These are phyloP conservation scores for Beta macrorhiza DNA, from an alignment of 179 eudicot species.

Conservation along the genomic window DNA sequence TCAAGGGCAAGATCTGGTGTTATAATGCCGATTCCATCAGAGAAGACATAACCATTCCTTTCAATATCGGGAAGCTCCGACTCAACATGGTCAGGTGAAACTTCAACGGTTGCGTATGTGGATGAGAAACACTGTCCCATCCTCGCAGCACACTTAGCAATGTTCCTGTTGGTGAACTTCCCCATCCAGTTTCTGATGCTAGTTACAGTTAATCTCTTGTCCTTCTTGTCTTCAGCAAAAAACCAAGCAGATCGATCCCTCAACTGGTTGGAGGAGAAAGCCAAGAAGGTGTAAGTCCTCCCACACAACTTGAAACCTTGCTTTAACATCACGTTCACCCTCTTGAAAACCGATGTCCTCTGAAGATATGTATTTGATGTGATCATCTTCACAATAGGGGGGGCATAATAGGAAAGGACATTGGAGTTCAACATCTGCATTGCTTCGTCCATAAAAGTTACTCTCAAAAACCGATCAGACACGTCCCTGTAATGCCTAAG, in stretches of 20 bases:
- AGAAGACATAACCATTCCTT: conserved; percentile 68
- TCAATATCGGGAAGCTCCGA: conserved; percentile 45
- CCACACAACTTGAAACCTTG: conserved; percentile 74
- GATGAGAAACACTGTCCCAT: conserved; percentile 96
- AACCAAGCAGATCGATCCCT: conserved; percentile 96
- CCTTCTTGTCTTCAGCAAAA: conserved; percentile 63
- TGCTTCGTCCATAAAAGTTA: conserved; percentile 93
- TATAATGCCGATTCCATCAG: conserved; percentile 88
- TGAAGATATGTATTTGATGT: conserved; percentile 44
- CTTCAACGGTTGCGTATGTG: conserved; percentile 83
- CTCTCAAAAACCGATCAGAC: conserved; percentile 86
- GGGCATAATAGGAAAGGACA: conserved; percentile 53
- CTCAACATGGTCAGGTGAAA: conserved; percentile 46
- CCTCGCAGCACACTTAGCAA: conserved; percentile 94
- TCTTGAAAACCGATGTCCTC: conserved; percentile 53
- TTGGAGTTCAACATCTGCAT: conserved; percentile 57
- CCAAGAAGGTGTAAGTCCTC: conserved; percentile 69
- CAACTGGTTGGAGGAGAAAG: conserved; percentile 82
- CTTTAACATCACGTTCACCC: conserved; percentile 51
- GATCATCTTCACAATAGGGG: conserved; percentile 55
- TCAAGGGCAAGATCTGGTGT: conserved; percentile 70
- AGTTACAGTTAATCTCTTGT: conserved; percentile 27
- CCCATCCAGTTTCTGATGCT: conserved; percentile 78
- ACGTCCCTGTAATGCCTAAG: conserved; percentile 59
- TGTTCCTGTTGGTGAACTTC: conserved; percentile 46